Conservation (phyloP, 75 land plant genomes). For the Sequoia sempervirens region DNA sequence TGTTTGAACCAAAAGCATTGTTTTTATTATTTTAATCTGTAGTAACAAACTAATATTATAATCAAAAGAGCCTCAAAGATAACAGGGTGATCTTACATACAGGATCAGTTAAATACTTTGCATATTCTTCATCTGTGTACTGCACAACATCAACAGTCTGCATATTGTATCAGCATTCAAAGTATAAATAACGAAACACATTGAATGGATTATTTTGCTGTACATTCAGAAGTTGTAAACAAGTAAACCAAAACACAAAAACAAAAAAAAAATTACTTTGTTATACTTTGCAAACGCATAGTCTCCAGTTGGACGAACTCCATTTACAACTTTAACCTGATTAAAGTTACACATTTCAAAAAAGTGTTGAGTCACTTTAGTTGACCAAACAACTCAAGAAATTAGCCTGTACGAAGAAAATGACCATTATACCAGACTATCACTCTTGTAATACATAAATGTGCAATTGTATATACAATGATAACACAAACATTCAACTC, state of each 20-base stretch:
- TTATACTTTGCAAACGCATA: slow-evolving; percentile 93
- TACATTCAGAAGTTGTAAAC: not conserved
- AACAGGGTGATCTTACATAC: slow-evolving; percentile 45
- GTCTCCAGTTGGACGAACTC: slow-evolving; percentile 80
- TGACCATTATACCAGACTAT: not conserved
- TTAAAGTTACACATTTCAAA: slow-evolving; percentile 8
- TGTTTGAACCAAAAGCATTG: not conserved
- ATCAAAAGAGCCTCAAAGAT: not conserved
- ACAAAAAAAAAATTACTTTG: slow-evolving; percentile 51
- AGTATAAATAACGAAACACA: not conserved
- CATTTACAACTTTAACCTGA: slow-evolving; percentile 89
- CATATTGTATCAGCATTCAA: slow-evolving; percentile 19
- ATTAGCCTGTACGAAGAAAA: not conserved
- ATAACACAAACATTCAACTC: not conserved
- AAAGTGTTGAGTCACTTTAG: not conserved
- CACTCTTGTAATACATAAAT: not conserved
- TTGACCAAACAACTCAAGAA: not conserved
- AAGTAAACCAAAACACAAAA: not conserved
- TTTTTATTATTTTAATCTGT: not conserved
- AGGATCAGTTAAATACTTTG: slow-evolving; percentile 66
- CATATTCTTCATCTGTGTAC: slow-evolving; percentile 98
- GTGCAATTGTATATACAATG: not conserved
- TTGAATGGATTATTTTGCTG: not conserved
- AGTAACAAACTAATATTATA: not conserved
- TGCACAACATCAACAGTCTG: slow-evolving; percentile 80